Evolutionary conservation across 1,284 basidiomycete species (phyloP).

Genomic region (Cutaneotrichosporon sp.): DNA sequence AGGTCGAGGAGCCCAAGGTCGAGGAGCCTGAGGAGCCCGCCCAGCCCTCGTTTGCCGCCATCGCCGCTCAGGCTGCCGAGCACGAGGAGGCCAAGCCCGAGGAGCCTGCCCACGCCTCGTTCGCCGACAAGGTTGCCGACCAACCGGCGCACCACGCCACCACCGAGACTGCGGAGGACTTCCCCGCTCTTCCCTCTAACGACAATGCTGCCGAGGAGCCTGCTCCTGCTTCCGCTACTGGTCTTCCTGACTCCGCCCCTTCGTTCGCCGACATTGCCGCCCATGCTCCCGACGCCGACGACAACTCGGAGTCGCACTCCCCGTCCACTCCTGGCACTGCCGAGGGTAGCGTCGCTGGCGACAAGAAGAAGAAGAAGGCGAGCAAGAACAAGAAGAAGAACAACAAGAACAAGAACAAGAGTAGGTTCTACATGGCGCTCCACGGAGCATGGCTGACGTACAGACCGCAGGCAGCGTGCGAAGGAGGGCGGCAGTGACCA

Average conservation of each 20-base stretch:
- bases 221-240: not conserved
- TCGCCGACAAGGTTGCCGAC: not conserved
- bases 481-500: not conserved
- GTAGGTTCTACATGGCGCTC: not conserved
- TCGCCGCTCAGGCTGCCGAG: no score
- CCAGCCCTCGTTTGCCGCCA: no score
- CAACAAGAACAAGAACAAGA: slow-evolving; percentile 11
- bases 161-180: not conserved
- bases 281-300: not conserved
- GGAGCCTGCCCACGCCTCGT: not conserved
- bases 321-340: not conserved
- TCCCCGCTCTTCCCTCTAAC: not conserved
- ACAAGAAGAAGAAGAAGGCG: not conserved
- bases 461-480: not conserved
- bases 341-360: not conserved
- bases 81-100: not conserved
- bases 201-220: not conserved
- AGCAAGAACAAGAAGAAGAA: not conserved
- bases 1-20: not conserved
- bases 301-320: not conserved
- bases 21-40: no score
- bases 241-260: not conserved
- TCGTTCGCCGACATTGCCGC: not conserved
- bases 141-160: not conserved
- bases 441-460: not conserved